phyloP scores from a whole-genome alignment of 2,329 filamentous ascomycete species.

The Simplicillium aogashimaense region DNA sequence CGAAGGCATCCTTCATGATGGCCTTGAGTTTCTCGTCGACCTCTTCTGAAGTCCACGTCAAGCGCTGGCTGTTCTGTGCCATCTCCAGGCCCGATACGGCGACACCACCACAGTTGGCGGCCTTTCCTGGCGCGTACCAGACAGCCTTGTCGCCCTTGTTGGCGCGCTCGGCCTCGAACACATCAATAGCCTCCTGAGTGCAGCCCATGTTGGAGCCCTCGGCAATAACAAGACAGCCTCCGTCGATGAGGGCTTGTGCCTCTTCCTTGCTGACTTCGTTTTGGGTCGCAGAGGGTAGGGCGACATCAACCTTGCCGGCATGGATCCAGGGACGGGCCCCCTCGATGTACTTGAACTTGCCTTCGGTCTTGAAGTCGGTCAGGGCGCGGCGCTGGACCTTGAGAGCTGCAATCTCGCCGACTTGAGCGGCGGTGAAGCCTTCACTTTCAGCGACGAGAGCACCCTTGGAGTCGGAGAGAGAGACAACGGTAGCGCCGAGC shows the following conservation, averaged over 20 bases:
- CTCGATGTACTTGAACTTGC: constrained; percentile 75
- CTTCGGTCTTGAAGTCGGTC: constrained; percentile 55
- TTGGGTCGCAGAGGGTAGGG: constrained; percentile 88
- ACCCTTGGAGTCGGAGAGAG: constrained; percentile 88
- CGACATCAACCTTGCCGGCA: constrained; percentile 82
- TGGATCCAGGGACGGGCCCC: constrained; percentile 87
- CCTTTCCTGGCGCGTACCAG: constrained; percentile 97
- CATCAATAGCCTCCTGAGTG: constrained; percentile 87
- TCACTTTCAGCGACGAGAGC: constrained; percentile 63
- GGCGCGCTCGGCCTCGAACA: constrained; percentile 73
- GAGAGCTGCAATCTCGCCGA: constrained; percentile 69
- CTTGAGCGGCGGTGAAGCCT: constrained; percentile 68
- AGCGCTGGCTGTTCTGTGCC: constrained; percentile 89
- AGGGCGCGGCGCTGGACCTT: constrained; percentile 84
- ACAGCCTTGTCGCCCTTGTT: constrained; percentile 60
- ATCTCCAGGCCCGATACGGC: constrained; percentile 97
- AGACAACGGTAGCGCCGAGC: constrained; percentile 86
- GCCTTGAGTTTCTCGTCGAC: constrained; percentile 83
- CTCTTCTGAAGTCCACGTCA: constrained; percentile 80
- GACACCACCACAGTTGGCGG: constrained; percentile 94
- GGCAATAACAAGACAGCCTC: constrained; percentile 75
- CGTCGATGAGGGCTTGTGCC: constrained; percentile 68
- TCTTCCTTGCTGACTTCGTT: constrained; percentile 95
- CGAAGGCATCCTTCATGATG: constrained; percentile 94
- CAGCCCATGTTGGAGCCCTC: constrained; percentile 99